phyloP scores from a whole-genome alignment of 2,329 filamentous ascomycete species.

The Decorospora gaudefroyi region DNA sequence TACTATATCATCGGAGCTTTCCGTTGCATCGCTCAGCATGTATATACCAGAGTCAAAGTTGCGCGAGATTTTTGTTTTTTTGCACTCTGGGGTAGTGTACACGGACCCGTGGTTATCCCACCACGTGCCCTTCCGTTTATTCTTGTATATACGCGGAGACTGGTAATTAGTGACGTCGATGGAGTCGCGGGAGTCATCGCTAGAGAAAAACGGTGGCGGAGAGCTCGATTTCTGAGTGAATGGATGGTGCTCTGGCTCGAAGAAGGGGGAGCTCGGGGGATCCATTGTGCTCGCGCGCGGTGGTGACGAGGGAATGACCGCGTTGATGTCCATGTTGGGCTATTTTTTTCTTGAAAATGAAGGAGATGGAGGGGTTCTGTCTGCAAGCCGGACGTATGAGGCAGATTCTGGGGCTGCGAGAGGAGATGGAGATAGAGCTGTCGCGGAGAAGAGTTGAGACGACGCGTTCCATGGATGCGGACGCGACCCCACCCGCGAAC shows the following conservation, averaged over 20 bases:
- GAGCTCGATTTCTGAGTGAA: slow-evolving; percentile 40
- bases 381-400: neutral
- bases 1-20: slow-evolving; percentile 20
- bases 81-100: slow-evolving; percentile 23
- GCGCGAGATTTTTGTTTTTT: slow-evolving; percentile 37
- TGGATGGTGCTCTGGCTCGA: slow-evolving; percentile 21
- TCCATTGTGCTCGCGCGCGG: slow-evolving; percentile 27
- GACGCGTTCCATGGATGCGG: slow-evolving; percentile 18
- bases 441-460: slow-evolving; percentile 7
- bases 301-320: slow-evolving; percentile 30
- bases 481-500: slow-evolving; percentile 23
- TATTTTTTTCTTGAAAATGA: too few species aligned
- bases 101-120: slow-evolving; percentile 29
- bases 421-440: slow-evolving; percentile 1
- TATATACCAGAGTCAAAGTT: slow-evolving; percentile 42
- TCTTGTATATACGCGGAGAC: slow-evolving; percentile 39
- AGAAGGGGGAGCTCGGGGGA: slow-evolving; percentile 34
- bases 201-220: slow-evolving; percentile 42
- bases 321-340: slow-evolving; percentile 30
- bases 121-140: slow-evolving; percentile 43
- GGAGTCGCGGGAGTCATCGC: slow-evolving; percentile 37
- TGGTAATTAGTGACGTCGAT: slow-evolving; percentile 41
- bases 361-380: neutral
- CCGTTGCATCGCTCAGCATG: slow-evolving; percentile 38
- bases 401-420: neutral